A percentile compares a stretch with the other conserved stretches of the same genome.
phyloP scores from a whole-genome alignment of 352 stramenopile genomes.

The Globisporangium canariense region DNA sequence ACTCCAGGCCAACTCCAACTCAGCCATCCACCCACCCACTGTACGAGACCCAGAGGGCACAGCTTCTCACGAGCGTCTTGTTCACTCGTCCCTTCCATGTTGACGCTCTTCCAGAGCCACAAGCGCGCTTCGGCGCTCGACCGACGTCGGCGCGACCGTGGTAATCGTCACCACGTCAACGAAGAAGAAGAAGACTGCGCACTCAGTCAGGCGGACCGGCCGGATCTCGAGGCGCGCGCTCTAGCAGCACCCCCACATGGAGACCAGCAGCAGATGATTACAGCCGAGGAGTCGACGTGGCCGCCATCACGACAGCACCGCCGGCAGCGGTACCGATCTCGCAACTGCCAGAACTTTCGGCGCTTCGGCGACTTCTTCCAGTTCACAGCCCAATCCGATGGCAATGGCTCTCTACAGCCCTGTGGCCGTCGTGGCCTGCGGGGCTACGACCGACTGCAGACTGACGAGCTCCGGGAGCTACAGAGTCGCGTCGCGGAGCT shows the following conservation, averaged over 20 bases:
- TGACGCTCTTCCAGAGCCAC: constrained; percentile 9
- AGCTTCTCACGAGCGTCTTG: background rate
- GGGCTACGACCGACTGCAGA: constrained; percentile 4
- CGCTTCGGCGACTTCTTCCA: constrained; percentile 13
- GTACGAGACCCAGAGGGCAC: background rate
- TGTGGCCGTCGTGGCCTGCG: background rate
- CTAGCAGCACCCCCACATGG: background rate
- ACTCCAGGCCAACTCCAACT: too few relatives aligned
- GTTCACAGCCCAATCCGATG: background rate
- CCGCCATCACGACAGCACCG: background rate
- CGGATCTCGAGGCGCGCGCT: background rate
- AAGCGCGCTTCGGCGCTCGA: background rate
- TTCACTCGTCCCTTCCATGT: background rate
- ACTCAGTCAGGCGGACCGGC: background rate
- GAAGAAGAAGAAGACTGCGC: background rate
- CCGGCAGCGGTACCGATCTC: constrained; percentile 21
- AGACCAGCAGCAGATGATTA: background rate
- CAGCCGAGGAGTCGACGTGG: background rate
- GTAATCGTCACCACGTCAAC: background rate
- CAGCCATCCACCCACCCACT: background rate
- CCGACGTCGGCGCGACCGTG: background rate
- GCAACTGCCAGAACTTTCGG: constrained; percentile 25
- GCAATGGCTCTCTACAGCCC: background rate
- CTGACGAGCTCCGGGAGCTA: constrained; percentile 25
- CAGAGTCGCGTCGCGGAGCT: constrained; percentile 34